Conservation (phyloP, 192 early-diverging fungal species). For the Anaeromyces robustus region DNA sequence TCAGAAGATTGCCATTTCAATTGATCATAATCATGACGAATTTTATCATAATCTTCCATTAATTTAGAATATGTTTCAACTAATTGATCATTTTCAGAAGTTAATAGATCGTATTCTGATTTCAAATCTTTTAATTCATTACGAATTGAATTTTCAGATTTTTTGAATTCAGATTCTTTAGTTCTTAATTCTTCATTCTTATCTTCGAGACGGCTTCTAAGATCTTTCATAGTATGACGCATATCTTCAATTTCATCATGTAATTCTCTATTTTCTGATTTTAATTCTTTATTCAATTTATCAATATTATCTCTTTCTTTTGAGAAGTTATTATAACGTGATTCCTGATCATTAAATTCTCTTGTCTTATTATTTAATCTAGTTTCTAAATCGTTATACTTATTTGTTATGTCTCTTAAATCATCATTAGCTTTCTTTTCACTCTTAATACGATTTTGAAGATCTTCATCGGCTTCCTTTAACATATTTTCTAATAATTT, state of each 20-base stretch:
- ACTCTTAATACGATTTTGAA: not conserved
- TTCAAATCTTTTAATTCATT: not conserved
- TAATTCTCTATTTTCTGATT: not conserved
- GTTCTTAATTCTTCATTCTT: not conserved
- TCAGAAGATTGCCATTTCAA: not conserved
- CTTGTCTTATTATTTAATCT: not conserved
- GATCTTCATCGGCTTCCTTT: not conserved
- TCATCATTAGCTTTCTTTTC: not conserved
- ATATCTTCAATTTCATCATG: not conserved
- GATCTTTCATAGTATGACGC: not conserved
- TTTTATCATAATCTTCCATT: not conserved
- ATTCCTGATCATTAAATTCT: not conserved
- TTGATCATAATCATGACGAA: not conserved
- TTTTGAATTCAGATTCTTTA: not conserved
- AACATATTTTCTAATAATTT: not conserved
- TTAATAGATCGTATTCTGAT: not conserved
- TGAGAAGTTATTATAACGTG: not conserved
- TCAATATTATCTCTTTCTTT: not conserved
- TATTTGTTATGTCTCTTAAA: not conserved
- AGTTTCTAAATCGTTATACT: not conserved
- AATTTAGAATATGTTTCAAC: not conserved
- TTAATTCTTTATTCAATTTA: not conserved
- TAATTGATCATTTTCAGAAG: not conserved
- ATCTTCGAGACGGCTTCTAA: not conserved
- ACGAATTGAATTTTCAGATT: not conserved